Conservation (phyloP, 176 grass and related monocot species). For the Eleusine coracana region DNA sequence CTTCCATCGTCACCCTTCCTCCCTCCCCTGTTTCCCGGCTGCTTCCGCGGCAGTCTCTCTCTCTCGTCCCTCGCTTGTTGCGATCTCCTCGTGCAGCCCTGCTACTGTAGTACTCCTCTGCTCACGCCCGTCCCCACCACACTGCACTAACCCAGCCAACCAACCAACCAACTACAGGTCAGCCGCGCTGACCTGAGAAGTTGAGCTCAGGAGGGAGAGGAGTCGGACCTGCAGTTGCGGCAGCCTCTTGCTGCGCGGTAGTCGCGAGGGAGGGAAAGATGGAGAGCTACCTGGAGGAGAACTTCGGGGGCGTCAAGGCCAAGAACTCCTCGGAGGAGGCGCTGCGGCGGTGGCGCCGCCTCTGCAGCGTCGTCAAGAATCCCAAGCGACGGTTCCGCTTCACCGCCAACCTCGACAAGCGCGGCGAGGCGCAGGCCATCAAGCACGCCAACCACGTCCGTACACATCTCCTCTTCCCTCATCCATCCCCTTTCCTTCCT, state of each 20-base stretch:
- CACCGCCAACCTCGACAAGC: conserved; percentile 94
- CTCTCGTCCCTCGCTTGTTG: too few species aligned
- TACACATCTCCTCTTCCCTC: background rate
- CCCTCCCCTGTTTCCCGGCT: background rate
- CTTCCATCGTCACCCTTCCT: background rate
- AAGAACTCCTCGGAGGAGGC: conserved; percentile 89
- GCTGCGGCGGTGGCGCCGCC: conserved; percentile 78
- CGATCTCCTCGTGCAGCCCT: background rate
- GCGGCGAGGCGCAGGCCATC: conserved; percentile 75
- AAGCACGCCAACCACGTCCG: conserved; percentile 83
- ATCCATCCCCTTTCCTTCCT: too few species aligned
- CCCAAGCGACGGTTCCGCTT: conserved; percentile 94
- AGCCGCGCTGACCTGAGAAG: background rate
- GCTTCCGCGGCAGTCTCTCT: background rate
- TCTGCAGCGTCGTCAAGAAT: conserved; percentile 93
- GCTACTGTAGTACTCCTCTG: background rate
- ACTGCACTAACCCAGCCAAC: background rate
- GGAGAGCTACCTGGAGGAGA: conserved; percentile 72
- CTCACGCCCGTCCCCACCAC: background rate
- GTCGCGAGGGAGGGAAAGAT: background rate
- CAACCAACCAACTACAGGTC: background rate
- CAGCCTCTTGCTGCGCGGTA: background rate
- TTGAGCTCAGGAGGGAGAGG: background rate
- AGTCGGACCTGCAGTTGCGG: background rate
- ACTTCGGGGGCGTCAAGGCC: conserved; percentile 58